phyloP scores from a whole-genome alignment of 257 asterid genomes.

The Solanum stenotomum region DNA sequence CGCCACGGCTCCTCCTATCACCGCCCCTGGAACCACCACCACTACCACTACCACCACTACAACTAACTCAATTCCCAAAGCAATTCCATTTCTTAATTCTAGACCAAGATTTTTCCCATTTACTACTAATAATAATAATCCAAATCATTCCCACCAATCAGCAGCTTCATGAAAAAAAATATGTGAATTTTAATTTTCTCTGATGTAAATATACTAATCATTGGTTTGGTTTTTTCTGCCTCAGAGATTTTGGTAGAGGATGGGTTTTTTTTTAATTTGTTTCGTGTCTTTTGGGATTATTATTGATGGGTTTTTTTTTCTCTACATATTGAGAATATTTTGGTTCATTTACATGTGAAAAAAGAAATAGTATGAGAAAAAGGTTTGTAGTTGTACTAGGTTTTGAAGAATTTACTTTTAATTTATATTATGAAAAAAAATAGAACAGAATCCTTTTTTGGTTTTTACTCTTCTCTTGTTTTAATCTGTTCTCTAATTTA shows the following conservation, averaged over 20 bases:
- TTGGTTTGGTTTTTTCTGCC: neutral
- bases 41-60: neutral
- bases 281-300: neutral
- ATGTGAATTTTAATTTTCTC: neutral
- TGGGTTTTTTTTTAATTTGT: neutral
- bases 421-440: neutral
- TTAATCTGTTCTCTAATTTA: neutral
- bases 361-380: neutral
- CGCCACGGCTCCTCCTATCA: neutral
- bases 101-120: slow-evolving; percentile 59
- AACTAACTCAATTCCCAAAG: slow-evolving; percentile 15
- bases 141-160: slow-evolving; percentile 36
- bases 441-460: neutral
- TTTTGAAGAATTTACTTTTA: neutral
- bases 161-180: slow-evolving; percentile 27
- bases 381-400: neutral
- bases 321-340: neutral
- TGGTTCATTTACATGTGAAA: neutral
- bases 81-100: slow-evolving; percentile 30
- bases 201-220: neutral
- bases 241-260: slow-evolving; percentile 15
- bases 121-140: slow-evolving; percentile 9
- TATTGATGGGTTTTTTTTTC: neutral
- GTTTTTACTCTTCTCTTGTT: neutral
- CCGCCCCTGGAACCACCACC: neutral